Conservation (phyloP, 495 filamentous ascomycete species). For the Penicillium coprophilum region DNA sequence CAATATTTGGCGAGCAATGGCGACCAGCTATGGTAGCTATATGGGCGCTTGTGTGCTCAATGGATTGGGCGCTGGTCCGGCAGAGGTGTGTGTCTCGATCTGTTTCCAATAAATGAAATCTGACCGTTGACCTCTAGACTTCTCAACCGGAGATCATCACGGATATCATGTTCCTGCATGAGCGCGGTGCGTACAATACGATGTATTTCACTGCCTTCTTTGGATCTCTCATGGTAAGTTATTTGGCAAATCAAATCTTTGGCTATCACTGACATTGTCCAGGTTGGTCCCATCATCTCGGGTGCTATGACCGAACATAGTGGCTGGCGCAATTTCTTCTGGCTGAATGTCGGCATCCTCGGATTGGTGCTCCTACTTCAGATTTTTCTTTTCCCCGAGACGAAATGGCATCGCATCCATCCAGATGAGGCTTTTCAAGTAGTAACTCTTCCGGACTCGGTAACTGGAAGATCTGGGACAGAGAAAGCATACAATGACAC, state of each 20-base stretch:
- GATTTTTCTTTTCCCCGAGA: slow-evolving; percentile 61
- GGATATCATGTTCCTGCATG: slow-evolving; percentile 67
- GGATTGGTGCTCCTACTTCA: slow-evolving; percentile 46
- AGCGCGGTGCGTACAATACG: slow-evolving; percentile 64
- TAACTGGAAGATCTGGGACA: slow-evolving; percentile 7
- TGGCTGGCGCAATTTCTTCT: slow-evolving; percentile 59
- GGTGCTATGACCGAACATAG: slow-evolving; percentile 57
- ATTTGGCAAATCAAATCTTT: neutral
- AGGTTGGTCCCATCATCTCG: slow-evolving; percentile 56
- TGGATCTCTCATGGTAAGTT: slow-evolving; percentile 40
- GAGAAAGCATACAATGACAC: slow-evolving; percentile 22
- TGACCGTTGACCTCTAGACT: slow-evolving; percentile 37
- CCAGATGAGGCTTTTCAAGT: slow-evolving; percentile 20
- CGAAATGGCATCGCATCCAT: slow-evolving; percentile 54
- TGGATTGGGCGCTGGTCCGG: slow-evolving; percentile 57
- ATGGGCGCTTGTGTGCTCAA: slow-evolving; percentile 63
- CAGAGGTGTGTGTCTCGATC: slow-evolving; percentile 28
- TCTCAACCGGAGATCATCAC: slow-evolving; percentile 63
- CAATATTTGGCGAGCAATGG: slow-evolving; percentile 59
- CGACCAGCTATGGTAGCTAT: slow-evolving; percentile 57
- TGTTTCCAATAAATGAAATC: neutral
- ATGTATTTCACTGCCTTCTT: slow-evolving; percentile 60
- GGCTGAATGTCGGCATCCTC: slow-evolving; percentile 54
- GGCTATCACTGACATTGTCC: neutral
- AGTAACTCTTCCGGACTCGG: neutral